Conservation (phyloP, 2,329 filamentous ascomycete species). For the Nigrospora sphaerica region DNA sequence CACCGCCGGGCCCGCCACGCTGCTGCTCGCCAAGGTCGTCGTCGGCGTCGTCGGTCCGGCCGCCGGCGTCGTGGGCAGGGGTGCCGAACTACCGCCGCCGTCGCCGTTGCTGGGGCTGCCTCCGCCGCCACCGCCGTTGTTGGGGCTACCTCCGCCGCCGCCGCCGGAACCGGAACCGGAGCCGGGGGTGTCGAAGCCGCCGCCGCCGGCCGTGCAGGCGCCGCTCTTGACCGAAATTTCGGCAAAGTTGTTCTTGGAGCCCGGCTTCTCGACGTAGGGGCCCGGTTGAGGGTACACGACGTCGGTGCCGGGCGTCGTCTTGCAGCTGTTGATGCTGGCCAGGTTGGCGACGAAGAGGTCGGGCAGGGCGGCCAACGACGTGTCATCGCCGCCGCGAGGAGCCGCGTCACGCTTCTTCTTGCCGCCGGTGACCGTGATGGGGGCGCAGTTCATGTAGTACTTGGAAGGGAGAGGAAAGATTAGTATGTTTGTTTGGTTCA, state of each 20-base stretch:
- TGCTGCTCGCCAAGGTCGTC: neutral
- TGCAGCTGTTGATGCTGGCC: slow-evolving; percentile 42
- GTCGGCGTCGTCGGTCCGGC: neutral
- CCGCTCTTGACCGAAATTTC: slow-evolving; percentile 13
- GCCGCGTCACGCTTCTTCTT: slow-evolving; percentile 32
- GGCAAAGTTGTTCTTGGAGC: slow-evolving; percentile 27
- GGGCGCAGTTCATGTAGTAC: slow-evolving; percentile 53
- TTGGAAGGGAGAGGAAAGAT: neutral
- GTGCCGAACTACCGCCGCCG: slow-evolving; percentile 1
- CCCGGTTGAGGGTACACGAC: slow-evolving; percentile 59
- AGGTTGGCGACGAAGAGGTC: slow-evolving; percentile 73
- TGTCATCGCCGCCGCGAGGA: slow-evolving; percentile 38
- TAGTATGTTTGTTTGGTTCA: neutral
- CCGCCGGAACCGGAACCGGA: slow-evolving; percentile 42
- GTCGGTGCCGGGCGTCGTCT: slow-evolving; percentile 37
- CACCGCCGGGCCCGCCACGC: neutral
- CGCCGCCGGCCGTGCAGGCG: slow-evolving; percentile 9
- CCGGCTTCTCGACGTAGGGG: slow-evolving; percentile 36
- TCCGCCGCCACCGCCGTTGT: slow-evolving; percentile 19
- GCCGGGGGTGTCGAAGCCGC: slow-evolving; percentile 18
- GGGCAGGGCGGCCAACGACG: slow-evolving; percentile 66
- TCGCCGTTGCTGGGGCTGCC: slow-evolving; percentile 3
- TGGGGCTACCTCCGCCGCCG: slow-evolving; percentile 54
- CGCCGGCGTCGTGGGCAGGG: neutral
- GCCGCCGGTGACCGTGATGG: slow-evolving; percentile 44